Evolutionary conservation across 148 eudicot genomes (phyloP).

Genomic region (Bassia scoparia): DNA sequence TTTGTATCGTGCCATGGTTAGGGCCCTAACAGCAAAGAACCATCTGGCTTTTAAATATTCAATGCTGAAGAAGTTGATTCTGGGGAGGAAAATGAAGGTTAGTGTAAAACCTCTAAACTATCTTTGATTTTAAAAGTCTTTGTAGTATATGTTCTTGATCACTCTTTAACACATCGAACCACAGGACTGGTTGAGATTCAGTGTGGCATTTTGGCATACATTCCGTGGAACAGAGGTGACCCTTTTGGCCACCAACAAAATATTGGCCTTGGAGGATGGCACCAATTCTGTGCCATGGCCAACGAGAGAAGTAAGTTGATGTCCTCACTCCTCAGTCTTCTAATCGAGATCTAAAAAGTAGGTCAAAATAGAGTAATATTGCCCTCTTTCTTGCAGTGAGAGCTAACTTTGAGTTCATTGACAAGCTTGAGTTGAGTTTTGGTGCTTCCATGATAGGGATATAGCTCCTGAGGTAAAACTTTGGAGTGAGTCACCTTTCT

Average conservation of each 20-base stretch:
- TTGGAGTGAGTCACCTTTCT: conserved; percentile 45
- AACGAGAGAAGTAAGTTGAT: conserved; percentile 80
- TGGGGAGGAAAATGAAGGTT: conserved; percentile 97
- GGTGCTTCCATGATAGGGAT: conserved; percentile 99
- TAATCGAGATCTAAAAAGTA: neutral
- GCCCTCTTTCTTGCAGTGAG: conserved; percentile 55
- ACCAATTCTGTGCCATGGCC: conserved; percentile 92
- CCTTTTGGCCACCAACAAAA: conserved; percentile 94
- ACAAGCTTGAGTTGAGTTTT: conserved; percentile 86
- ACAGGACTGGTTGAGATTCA: conserved; percentile 97
- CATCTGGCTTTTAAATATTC: conserved; percentile 73
- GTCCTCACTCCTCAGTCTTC: neutral
- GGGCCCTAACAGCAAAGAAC: conserved; percentile 88
- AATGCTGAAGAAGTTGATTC: conserved; percentile 85
- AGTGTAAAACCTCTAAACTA: too few species aligned
- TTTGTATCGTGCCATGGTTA: conserved; percentile 20
- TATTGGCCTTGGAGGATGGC: conserved; percentile 99
- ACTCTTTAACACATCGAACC: neutral
- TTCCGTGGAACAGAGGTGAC: conserved; percentile 95
- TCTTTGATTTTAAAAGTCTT: neutral
- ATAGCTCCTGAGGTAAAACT: conserved; percentile 93
- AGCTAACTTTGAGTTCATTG: conserved; percentile 90
- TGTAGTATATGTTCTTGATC: conserved; percentile 1
- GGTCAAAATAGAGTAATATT: neutral
- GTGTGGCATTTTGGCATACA: conserved; percentile 99